Evolutionary conservation across 257 asterid genomes (phyloP).

Genomic region (Nicotiana tomentosiformis): DNA sequence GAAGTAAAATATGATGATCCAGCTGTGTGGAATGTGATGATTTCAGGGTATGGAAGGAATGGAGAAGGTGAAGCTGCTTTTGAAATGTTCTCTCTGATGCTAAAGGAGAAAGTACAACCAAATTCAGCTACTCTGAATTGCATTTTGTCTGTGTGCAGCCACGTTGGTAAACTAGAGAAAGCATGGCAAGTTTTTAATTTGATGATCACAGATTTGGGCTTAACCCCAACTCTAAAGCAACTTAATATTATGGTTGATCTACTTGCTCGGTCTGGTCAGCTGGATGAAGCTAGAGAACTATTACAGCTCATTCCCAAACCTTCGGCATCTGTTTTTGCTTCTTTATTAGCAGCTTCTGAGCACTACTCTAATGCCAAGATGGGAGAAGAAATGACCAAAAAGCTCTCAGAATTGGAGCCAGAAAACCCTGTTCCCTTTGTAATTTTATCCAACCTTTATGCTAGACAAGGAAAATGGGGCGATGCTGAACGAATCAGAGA

Average conservation of each 20-base stretch:
- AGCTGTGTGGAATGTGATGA: slow-evolving; percentile 89
- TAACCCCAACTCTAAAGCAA: slow-evolving; percentile 65
- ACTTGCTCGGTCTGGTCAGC: slow-evolving; percentile 66
- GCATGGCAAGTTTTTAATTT: slow-evolving; percentile 55
- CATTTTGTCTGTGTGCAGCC: slow-evolving; percentile 67
- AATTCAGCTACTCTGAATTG: slow-evolving; percentile 64
- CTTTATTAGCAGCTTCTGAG: slow-evolving; percentile 68
- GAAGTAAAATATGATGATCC: slow-evolving; percentile 52
- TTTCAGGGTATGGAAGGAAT: slow-evolving; percentile 77
- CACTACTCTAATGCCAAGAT: slow-evolving; percentile 42
- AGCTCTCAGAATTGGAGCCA: slow-evolving; percentile 58
- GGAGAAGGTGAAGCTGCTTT: slow-evolving; percentile 62
- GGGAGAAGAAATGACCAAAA: slow-evolving; percentile 59
- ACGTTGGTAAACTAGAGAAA: slow-evolving; percentile 49
- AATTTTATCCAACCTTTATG: slow-evolving; percentile 77
- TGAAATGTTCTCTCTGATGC: slow-evolving; percentile 51
- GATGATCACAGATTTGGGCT: slow-evolving; percentile 43
- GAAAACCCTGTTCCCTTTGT: slow-evolving; percentile 66
- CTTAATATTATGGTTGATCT: slow-evolving; percentile 55
- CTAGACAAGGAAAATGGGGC: slow-evolving; percentile 71
- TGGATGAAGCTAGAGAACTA: slow-evolving; percentile 68
- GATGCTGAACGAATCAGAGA: slow-evolving; percentile 59
- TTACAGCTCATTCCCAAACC: slow-evolving; percentile 41
- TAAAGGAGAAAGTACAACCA: slow-evolving; percentile 53
- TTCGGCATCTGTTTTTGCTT: slow-evolving; percentile 45